phyloP scores from a whole-genome alignment of 345 rosid species.

The Limnanthes douglasii region DNA sequence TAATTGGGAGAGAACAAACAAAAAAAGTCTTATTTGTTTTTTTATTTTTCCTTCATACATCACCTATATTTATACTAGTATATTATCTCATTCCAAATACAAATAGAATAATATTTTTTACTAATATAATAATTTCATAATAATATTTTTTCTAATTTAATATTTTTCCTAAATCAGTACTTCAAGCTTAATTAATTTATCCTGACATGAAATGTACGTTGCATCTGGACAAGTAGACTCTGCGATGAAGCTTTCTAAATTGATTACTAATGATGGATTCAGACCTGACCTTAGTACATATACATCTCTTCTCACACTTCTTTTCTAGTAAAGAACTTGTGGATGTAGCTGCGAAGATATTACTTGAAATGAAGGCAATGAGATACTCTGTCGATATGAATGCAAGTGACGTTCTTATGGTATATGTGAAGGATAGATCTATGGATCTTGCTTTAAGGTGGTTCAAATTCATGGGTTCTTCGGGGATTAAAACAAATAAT shows the following conservation, averaged over 20 bases:
- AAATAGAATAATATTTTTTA: too few relatives aligned
- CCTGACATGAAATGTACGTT: conserved; percentile 91
- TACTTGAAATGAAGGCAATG: conserved; percentile 93
- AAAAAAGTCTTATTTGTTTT: too few relatives aligned
- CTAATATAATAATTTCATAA: too few relatives aligned
- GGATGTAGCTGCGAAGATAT: conserved; percentile 85
- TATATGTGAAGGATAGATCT: conserved; percentile 86
- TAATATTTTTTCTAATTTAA: too few relatives aligned
- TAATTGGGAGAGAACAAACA: too few relatives aligned
- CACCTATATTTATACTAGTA: too few relatives aligned
- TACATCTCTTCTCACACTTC: conserved; percentile 56
- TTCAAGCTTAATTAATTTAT: too few relatives aligned
- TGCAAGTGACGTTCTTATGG: conserved; percentile 94
- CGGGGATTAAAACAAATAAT: conserved; percentile 81
- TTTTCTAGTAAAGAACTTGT: conserved; percentile 86
- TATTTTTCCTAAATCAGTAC: too few relatives aligned
- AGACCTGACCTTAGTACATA: conserved; percentile 87
- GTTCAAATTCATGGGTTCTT: conserved; percentile 93
- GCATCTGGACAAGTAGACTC: conserved; percentile 83
- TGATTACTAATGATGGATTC: conserved; percentile 84
- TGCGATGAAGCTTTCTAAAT: conserved; percentile 86
- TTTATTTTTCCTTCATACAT: too few relatives aligned
- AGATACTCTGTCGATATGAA: conserved; percentile 84
- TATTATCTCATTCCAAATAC: too few relatives aligned
- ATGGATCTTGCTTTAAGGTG: conserved; percentile 84